These are phyloP conservation scores for Citrus reticulata DNA, from an alignment of 345 rosid species.

Conservation along the genomic window DNA sequence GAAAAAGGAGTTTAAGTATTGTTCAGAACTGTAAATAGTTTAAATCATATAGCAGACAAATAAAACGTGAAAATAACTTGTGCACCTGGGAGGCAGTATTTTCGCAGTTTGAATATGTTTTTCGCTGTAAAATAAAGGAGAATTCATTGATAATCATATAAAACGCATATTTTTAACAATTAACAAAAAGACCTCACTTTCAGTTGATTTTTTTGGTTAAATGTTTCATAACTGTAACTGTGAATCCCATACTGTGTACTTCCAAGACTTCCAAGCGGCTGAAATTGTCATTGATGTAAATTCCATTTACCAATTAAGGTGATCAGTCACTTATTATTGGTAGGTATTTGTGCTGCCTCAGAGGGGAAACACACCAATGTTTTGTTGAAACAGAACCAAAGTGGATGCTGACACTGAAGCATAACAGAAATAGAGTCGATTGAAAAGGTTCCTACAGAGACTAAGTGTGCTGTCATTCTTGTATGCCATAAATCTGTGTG, in stretches of 20 bases:
- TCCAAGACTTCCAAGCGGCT: background rate
- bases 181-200: background rate
- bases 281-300: background rate
- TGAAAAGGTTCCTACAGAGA: background rate
- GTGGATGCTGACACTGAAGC: background rate
- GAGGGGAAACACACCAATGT: too few relatives aligned
- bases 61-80: background rate
- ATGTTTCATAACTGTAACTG: background rate
- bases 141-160: background rate
- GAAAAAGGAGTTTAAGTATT: background rate
- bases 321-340: background rate
- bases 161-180: background rate
- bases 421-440: background rate
- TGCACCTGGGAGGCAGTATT: conserved; percentile 16
- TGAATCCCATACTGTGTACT: background rate
- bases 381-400: background rate
- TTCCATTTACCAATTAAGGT: background rate
- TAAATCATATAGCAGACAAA: background rate
- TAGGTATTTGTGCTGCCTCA: background rate
- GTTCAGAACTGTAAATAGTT: background rate
- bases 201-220: background rate
- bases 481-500: background rate
- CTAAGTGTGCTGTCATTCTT: background rate
- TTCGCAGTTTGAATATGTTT: conserved; percentile 10
- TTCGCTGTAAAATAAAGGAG: conserved; percentile 20